Evolutionary conservation across 495 filamentous ascomycete genomes (phyloP), one percentile per base, ranked within the genome.

Genomic region (Lepidopterella palustris): DNA sequence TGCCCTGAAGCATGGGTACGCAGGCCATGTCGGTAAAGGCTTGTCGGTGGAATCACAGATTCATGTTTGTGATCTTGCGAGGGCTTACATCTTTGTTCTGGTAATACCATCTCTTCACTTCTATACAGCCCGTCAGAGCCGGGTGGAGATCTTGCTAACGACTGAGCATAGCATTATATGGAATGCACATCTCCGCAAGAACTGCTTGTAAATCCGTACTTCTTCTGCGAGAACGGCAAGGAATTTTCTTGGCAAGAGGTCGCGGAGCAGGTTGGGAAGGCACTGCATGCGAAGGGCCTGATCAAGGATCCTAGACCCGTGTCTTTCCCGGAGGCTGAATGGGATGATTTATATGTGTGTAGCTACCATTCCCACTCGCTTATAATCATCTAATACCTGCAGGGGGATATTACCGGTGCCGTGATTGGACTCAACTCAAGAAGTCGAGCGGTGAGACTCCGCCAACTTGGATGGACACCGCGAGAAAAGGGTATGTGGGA

Each of bases 211-310:
- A 72, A 75, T 45, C 70, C 66, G 15, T 77, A 74, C 51, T 74
- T 67, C 61, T 76, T 76, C 56, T 67, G 63, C 54, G 73, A 77
- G 51, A 74, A 72, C 32, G 73, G 72, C 11, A 58, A 66, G 6
- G 73, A 76, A 50, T 49, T 65, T 5, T 68, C 66, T 5, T 72
- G 67, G 68, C 40, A 59, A n/a, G 55, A 66, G 27, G 61, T 62
- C 20, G 65, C 67, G 2, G 60, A 62, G 15, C 61, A 68, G 40
- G 59, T 74, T 25, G 69, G 68, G n/a, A 60, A 64, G 6, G 55
- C 53, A 5, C 57, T 73, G 25, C 48, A 65, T 27, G 32, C 51
- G n/a, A 59, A 27, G 39, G 67, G 68, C 49, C 59, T 58, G 35
- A 64, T 72, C n/a, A 26, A 54, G 48, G 57, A 63, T 63, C 32